A percentile compares a stretch with the other conserved stretches of the same genome.
These are phyloP conservation scores for Cercospora berteroae DNA, from an alignment of 2,329 filamentous ascomycete genomes.

Conservation along the genomic window DNA sequence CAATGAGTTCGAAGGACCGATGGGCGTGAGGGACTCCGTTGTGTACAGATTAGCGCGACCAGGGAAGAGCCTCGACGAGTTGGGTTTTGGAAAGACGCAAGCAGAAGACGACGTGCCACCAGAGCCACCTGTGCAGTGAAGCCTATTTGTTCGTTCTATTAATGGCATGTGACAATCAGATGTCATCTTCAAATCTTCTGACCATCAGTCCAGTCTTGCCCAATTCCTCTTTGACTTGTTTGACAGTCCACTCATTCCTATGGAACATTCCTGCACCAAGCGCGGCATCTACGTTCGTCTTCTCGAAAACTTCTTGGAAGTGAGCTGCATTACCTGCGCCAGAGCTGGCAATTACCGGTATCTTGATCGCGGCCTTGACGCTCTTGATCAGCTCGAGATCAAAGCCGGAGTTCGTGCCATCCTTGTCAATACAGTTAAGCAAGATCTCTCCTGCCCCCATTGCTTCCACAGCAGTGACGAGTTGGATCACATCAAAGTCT, in stretches of 20 bases:
- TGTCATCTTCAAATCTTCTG: constrained; percentile 68
- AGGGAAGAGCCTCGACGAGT: constrained; percentile 28
- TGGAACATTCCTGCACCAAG: constrained; percentile 98
- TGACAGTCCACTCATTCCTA: constrained; percentile 88
- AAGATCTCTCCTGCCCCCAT: constrained; percentile 95
- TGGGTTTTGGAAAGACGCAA: constrained; percentile 20
- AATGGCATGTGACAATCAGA: constrained; percentile 25
- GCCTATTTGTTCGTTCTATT: neutral
- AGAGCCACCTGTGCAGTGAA: constrained; percentile 20
- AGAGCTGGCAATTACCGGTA: constrained; percentile 93
- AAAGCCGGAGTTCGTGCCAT: constrained; percentile 91
- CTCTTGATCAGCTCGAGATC: constrained; percentile 87
- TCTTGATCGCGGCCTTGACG: constrained; percentile 82
- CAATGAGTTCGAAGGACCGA: constrained; percentile 41
- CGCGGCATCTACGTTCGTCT: constrained; percentile 86
- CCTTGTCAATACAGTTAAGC: constrained; percentile 95
- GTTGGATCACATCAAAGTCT: constrained; percentile 86
- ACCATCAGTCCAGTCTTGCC: constrained; percentile 69
- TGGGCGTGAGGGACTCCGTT: constrained; percentile 39
- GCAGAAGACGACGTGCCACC: constrained; percentile 12
- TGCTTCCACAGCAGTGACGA: constrained; percentile 84
- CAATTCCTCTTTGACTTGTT: constrained; percentile 85
- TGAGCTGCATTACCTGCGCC: constrained; percentile 85
- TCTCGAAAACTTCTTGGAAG: constrained; percentile 84
- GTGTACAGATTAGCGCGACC: constrained; percentile 38